Evolutionary conservation across 73 alveolate species (phyloP).

Genomic region (Paraurostyla sp.): DNA sequence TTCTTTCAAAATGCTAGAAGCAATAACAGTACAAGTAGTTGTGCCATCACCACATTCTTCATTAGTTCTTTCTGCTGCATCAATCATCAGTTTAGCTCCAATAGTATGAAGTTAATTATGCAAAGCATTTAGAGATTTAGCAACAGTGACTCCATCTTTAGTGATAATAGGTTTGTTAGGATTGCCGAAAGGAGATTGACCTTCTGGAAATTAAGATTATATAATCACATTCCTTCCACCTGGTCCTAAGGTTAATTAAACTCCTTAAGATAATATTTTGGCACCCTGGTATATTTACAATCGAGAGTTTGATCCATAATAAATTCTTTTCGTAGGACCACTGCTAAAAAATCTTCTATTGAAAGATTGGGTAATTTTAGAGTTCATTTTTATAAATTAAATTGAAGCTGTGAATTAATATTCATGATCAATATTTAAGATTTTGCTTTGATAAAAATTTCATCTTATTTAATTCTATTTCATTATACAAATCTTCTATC

Average conservation of each 20-base stretch:
- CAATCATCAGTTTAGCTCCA: conserved; percentile 60
- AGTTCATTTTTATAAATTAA: no score
- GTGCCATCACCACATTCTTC: conserved; percentile 75
- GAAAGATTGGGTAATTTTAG: neutral
- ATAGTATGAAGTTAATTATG: conserved; percentile 26
- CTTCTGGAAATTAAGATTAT: neutral
- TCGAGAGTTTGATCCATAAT: neutral
- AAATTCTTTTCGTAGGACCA: neutral
- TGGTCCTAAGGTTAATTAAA: conserved; percentile 68
- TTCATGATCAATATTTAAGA: no score
- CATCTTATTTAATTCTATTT: no score
- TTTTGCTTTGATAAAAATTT: no score
- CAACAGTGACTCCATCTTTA: conserved; percentile 75
- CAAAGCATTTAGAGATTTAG: conserved; percentile 21
- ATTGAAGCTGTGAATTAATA: no score
- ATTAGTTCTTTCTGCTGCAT: conserved; percentile 61
- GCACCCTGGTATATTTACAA: conserved; percentile 40
- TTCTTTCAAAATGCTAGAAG: conserved; percentile 28
- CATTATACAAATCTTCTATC: no score
- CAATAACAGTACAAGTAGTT: conserved; percentile 64
- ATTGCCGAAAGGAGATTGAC: neutral
- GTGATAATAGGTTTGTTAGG: conserved; percentile 33
- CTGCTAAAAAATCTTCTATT: neutral
- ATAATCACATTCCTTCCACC: conserved; percentile 71
- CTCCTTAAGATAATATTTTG: conserved; percentile 32